Evolutionary conservation across 2,329 filamentous ascomycete genomes (phyloP).

Genomic region (Hirsutella thompsonii): DNA sequence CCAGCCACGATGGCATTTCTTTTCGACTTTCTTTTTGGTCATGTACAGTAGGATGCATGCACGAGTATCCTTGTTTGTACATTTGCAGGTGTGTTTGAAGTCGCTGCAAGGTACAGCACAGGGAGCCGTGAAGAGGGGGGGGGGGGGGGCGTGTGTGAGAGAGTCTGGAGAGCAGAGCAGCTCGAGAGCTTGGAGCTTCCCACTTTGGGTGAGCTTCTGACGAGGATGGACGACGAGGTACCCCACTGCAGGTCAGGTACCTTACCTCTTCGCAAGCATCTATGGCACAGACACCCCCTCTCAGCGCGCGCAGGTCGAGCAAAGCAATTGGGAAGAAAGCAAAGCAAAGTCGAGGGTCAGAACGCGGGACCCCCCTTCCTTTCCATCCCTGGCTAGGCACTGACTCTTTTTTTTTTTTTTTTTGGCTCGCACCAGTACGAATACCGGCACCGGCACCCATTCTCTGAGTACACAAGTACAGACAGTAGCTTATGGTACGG

Average conservation of each 20-base stretch:
- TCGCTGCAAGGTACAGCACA: neutral
- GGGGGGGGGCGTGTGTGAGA: no score
- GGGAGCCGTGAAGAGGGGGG: neutral
- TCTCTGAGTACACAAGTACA: no score
- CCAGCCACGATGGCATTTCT: constrained; percentile 2
- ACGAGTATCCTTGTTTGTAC: no score
- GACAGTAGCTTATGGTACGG: no score
- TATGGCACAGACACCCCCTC: neutral
- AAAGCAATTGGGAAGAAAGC: neutral
- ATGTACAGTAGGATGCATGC: neutral
- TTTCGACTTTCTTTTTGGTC: neutral
- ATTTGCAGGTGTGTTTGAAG: neutral
- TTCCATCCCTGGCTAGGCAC: constrained; percentile 4
- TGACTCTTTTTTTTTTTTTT: constrained; percentile 3
- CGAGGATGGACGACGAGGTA: no score
- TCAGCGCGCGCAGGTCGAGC: neutral
- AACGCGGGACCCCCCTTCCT: neutral
- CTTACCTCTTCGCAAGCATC: neutral
- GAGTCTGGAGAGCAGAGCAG: no score
- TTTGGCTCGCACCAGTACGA: no score
- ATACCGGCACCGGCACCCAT: no score
- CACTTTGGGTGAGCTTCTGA: no score
- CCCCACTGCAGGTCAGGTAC: neutral
- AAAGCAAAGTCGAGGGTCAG: neutral
- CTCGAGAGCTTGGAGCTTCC: no score